Conservation (phyloP, 2,329 filamentous ascomycete genomes). For the Plectosphaerella plurivora region DNA sequence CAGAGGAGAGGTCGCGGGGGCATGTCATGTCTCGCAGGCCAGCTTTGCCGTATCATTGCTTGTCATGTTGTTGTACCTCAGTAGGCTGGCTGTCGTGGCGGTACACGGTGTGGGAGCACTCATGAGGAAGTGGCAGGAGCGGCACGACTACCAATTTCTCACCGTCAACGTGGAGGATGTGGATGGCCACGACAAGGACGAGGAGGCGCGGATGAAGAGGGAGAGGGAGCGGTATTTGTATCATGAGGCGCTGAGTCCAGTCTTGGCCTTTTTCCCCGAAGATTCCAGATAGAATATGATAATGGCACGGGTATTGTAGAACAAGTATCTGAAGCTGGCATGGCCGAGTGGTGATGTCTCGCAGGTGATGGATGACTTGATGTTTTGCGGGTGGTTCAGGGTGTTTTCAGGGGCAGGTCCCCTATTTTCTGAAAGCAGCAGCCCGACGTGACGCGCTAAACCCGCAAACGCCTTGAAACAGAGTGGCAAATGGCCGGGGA, state of each 20-base stretch:
- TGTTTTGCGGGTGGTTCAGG: too few relatives aligned
- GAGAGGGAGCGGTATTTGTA: slow-evolving; percentile 1
- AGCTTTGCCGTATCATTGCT: slow-evolving; percentile 4
- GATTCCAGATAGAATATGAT: neutral
- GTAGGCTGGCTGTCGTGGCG: neutral
- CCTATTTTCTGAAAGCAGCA: too few relatives aligned
- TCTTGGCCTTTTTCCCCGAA: slow-evolving; percentile 8
- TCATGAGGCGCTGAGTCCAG: slow-evolving; percentile 4
- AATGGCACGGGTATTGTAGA: too few relatives aligned
- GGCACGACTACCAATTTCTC: neutral
- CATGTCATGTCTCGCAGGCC: slow-evolving; percentile 3
- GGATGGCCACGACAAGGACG: neutral
- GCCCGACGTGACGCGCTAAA: too few relatives aligned
- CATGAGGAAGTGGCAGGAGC: neutral
- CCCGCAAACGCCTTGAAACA: too few relatives aligned
- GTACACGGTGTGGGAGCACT: neutral
- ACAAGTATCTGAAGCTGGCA: too few relatives aligned
- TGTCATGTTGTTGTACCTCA: neutral
- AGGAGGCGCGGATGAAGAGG: neutral
- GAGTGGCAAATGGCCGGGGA: too few relatives aligned
- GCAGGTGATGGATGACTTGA: too few relatives aligned
- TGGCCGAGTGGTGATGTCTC: too few relatives aligned
- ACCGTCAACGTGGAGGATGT: neutral
- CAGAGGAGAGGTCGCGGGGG: neutral
- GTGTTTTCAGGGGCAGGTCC: too few relatives aligned